A percentile compares a stretch with the other conserved stretches of the same genome.
These are phyloP conservation scores for Microsporum audouinii DNA, from an alignment of 2,329 filamentous ascomycete genomes.

Conservation along the genomic window DNA sequence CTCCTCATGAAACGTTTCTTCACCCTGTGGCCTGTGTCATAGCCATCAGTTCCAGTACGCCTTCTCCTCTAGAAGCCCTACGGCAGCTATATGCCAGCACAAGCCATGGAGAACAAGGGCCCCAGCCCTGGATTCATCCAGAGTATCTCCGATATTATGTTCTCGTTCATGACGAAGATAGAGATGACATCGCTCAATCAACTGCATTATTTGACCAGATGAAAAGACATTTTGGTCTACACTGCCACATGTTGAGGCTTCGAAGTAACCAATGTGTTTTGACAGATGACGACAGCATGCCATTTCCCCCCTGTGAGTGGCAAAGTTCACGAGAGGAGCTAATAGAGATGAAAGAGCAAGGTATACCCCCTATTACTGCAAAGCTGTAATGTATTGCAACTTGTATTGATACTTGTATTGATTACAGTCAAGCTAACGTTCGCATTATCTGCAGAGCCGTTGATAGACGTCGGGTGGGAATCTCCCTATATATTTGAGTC, in stretches of 20 bases:
- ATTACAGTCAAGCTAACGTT: background rate
- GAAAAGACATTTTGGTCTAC: constrained; percentile 94
- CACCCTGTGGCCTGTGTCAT: constrained; percentile 93
- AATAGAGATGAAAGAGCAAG: constrained; percentile 55
- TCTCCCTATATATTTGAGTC: constrained; percentile 70
- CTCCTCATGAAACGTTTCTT: constrained; percentile 82
- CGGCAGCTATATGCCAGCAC: constrained; percentile 73
- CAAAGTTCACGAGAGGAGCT: constrained; percentile 78
- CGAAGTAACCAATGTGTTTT: constrained; percentile 74
- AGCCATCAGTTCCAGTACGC: constrained; percentile 82
- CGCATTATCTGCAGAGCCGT: constrained; percentile 7
- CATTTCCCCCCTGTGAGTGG: constrained; percentile 76
- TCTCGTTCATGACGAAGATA: constrained; percentile 89
- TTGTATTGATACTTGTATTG: background rate
- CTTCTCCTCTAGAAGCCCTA: constrained; percentile 73
- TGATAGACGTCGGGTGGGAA: constrained; percentile 14
- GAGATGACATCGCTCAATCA: constrained; percentile 81
- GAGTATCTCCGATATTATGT: constrained; percentile 96
- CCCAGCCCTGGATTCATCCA: constrained; percentile 78
- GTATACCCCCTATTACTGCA: constrained; percentile 24
- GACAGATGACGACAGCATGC: constrained; percentile 81
- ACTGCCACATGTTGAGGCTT: constrained; percentile 82
- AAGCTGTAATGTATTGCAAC: background rate
- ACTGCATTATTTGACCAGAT: constrained; percentile 92
- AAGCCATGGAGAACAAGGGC: constrained; percentile 58